Base-by-base conservation (phyloP, 129 eudicot species). In the Pseudognaphalium luteoalbum region DNA sequence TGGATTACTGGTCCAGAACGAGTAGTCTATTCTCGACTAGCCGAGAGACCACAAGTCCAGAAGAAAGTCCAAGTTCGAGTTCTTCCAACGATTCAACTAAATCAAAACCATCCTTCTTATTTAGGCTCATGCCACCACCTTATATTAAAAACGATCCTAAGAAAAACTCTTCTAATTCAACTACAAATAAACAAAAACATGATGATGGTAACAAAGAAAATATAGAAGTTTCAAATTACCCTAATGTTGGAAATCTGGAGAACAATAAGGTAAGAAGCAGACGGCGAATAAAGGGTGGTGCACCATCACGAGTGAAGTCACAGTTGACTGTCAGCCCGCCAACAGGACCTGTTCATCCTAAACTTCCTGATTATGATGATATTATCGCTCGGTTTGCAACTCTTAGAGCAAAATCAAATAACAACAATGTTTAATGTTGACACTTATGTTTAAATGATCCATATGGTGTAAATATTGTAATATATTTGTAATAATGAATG, bases 311-410 rank as follows among this genome's bases (percentile, higher is more conserved):
- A 16, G 25, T n/a, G 61, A 56, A 17, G 22, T 17, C 61, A 15
- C 61, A 7, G n/a, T n/a, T 14, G n/a, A 72, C 70, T 3, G 3
- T 17, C 50, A 39, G 22, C 28, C 78, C 34, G 4, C 59, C 25
- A 5, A 37, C 33, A 0, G 73, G 74, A 11, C 91, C 84, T 70
- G 87, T 83, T 54, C 96, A 92, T 75, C 90, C 98, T 2, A 92
- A 84, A 61, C 89, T 84, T 66, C 89, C 90, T 6, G 89, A 87
- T 42, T 87, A 85, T 62, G 91, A 92, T 56, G 91, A 84, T 35
- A 80, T 90, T 21, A 83, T 58, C 32, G 89, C 96, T 39, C 64
- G 83, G 57, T 54, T 54, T 7, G 60, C 25, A 54, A 25, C 60
- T 3, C 60, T 54, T 16, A 54, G 60, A 54, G 60, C 25, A 54